Conservation (phyloP, 2,329 filamentous ascomycete species). For the Colletotrichum tabaci region DNA sequence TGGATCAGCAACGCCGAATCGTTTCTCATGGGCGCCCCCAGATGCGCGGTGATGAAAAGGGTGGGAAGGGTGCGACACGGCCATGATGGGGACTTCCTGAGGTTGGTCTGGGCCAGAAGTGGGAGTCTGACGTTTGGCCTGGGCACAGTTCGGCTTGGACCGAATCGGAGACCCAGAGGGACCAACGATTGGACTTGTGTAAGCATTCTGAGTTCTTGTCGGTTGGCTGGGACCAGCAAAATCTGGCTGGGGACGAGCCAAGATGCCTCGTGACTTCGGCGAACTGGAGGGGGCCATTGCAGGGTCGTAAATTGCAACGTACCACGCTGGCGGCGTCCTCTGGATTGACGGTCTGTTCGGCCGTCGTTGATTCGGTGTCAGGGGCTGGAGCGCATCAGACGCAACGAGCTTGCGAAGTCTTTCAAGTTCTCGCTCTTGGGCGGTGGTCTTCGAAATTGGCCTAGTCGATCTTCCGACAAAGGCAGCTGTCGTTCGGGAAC, state of each 20-base stretch:
- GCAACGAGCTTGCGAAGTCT: slow-evolving; percentile 25
- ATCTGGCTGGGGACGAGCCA: background rate
- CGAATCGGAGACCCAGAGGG: slow-evolving; percentile 25
- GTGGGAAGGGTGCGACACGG: background rate
- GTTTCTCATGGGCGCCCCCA: slow-evolving; percentile 21
- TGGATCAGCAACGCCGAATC: slow-evolving; percentile 41
- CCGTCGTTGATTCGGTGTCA: slow-evolving; percentile 5
- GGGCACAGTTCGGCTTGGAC: background rate
- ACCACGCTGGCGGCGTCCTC: slow-evolving; percentile 21
- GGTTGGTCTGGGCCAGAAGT: background rate
- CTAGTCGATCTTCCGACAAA: slow-evolving; percentile 4
- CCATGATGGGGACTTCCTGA: slow-evolving; percentile 2
- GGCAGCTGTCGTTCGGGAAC: background rate
- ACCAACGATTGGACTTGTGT: slow-evolving; percentile 11
- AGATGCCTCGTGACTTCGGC: background rate
- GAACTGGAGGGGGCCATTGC: background rate
- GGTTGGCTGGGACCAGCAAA: background rate
- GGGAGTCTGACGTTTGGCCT: slow-evolving; percentile 1
- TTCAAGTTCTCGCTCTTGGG: slow-evolving; percentile 17
- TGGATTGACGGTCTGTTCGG: slow-evolving; percentile 19
- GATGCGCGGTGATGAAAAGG: slow-evolving; percentile 1
- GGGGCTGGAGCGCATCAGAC: slow-evolving; percentile 29
- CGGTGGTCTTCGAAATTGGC: background rate
- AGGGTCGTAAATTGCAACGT: slow-evolving; percentile 19
- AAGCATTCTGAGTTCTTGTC: background rate